Conservation (phyloP, 176 grass and related monocot species). For the Oryza longistaminata region DNA sequence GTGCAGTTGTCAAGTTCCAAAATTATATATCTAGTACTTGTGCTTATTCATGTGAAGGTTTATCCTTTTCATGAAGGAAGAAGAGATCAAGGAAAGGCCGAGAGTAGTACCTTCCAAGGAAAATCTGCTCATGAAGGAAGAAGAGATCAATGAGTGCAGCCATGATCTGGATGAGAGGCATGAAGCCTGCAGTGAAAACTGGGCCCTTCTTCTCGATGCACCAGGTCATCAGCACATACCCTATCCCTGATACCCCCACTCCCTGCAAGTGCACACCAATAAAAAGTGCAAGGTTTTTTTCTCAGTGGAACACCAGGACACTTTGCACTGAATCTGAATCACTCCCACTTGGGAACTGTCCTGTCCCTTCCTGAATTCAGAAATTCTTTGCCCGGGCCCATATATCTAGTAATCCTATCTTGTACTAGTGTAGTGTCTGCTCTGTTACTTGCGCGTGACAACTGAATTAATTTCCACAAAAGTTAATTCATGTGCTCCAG, state of each 20-base stretch:
- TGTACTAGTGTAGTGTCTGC: background rate
- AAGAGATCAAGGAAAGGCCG: background rate
- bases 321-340: background rate
- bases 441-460: background rate
- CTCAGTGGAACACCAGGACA: background rate
- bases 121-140: constrained; percentile 60
- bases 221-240: constrained; percentile 67
- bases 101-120: constrained; percentile 60
- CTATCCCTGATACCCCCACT: constrained; percentile 56
- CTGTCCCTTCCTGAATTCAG: constrained; percentile 3
- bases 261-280: constrained; percentile 36
- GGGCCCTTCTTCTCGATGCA: constrained; percentile 69
- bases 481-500: background rate
- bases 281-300: constrained; percentile 17
- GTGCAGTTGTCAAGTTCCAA: background rate
- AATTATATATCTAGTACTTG: background rate
- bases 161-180: constrained; percentile 72
- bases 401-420: background rate
- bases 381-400: background rate
- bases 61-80: no score
- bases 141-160: constrained; percentile 55
- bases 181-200: constrained; percentile 68
- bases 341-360: background rate
- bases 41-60: background rate
- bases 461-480: background rate